phyloP scores from a whole-genome alignment of 176 grass and related monocot species.

The Neostapfia colusana region DNA sequence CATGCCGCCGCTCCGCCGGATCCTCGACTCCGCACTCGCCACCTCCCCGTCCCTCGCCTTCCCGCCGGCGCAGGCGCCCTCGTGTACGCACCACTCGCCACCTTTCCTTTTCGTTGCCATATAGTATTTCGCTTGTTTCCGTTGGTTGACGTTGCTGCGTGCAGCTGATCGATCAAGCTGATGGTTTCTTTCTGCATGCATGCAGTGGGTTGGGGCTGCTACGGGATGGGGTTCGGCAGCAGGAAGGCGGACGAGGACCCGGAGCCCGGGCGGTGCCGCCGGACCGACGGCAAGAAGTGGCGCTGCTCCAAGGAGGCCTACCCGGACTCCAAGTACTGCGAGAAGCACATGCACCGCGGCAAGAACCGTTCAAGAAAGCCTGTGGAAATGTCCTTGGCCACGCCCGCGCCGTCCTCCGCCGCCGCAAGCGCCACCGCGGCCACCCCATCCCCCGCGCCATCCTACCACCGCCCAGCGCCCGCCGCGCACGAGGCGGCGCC shows the following conservation, averaged over 20 bases:
- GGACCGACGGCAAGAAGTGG: constrained; percentile 98
- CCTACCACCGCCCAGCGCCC: not conserved
- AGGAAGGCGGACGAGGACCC: constrained; percentile 73
- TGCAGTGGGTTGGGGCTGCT: constrained; percentile 80
- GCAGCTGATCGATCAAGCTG: not conserved
- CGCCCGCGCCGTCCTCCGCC: constrained; percentile 35
- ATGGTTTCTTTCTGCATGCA: not conserved
- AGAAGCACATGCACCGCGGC: constrained; percentile 98
- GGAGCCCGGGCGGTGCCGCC: constrained; percentile 83
- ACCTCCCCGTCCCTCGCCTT: constrained; percentile 73
- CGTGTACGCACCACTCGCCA: constrained; percentile 38
- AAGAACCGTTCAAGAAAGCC: constrained; percentile 99
- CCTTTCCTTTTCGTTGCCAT: not conserved
- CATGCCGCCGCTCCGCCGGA: constrained; percentile 73
- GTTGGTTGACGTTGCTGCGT: not conserved
- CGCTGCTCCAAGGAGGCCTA: constrained; percentile 93
- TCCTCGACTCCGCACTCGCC: constrained; percentile 71
- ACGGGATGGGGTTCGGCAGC: constrained; percentile 71
- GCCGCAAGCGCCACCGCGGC: constrained; percentile 9
- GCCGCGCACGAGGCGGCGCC: constrained; percentile 36
- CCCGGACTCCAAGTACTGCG: constrained; percentile 96
- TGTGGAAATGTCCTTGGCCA: constrained; percentile 97
- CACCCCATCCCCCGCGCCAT: constrained; percentile 20
- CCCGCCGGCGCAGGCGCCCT: constrained; percentile 57
- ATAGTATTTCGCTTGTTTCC: not conserved